A percentile compares a stretch with the other conserved stretches of the same genome.
Conservation (phyloP, 2,329 filamentous ascomycete species). For the Alternaria panax region DNA sequence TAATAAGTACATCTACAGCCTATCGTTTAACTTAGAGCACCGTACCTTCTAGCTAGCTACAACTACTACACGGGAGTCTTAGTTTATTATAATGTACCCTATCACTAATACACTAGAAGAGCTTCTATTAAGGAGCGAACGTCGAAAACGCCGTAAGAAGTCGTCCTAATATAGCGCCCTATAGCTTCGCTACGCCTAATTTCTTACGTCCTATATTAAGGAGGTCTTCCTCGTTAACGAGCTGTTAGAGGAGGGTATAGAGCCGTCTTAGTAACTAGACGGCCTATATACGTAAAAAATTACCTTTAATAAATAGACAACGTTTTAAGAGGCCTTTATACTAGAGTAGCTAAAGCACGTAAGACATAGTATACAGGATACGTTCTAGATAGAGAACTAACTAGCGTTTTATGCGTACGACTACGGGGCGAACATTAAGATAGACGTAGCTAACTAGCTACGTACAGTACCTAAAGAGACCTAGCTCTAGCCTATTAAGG, state of each 20-base stretch:
- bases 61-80: not conserved
- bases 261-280: slow-evolving; percentile 5
- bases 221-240: slow-evolving; percentile 2
- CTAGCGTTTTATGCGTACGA: not conserved
- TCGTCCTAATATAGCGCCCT: slow-evolving; percentile 2
- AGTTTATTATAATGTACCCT: slow-evolving; percentile 5
- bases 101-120: not conserved
- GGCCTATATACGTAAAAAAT: slow-evolving; percentile 1
- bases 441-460: slow-evolving; percentile 6
- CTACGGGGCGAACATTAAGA: slow-evolving; percentile 4
- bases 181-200: slow-evolving; percentile 3
- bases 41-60: slow-evolving; percentile 2
- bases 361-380: not conserved
- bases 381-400: no score
- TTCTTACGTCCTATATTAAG: slow-evolving; percentile 8
- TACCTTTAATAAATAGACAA: slow-evolving; percentile 7
- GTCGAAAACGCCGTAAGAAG: slow-evolving; percentile 5
- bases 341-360: not conserved
- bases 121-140: slow-evolving; percentile 1
- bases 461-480: slow-evolving; percentile 10
- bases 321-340: slow-evolving; percentile 4
- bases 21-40: slow-evolving; percentile 2
- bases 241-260: slow-evolving; percentile 5
- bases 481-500: not conserved
- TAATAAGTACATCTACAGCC: not conserved